Evolutionary conservation across 257 asterid species (phyloP).

Genomic region (Nicotiana benthamiana): DNA sequence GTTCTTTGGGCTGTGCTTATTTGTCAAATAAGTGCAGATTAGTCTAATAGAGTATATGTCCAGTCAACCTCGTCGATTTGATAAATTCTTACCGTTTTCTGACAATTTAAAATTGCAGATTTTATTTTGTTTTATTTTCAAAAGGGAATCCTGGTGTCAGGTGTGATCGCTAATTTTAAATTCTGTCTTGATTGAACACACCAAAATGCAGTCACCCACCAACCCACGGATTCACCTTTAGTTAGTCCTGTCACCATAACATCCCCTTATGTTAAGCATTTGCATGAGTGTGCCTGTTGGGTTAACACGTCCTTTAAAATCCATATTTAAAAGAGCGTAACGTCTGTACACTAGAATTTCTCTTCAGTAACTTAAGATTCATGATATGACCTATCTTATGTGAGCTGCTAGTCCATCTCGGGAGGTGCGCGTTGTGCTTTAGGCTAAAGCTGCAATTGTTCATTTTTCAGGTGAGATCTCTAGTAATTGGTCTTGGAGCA

Average conservation of each 20-base stretch:
- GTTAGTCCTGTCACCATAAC: no score
- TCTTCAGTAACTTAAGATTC: neutral
- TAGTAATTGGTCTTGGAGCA: constrained; percentile 93
- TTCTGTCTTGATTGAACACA: neutral
- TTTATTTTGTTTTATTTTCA: no score
- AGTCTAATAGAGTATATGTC: no score
- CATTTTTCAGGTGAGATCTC: constrained; percentile 49
- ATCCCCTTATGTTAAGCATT: no score
- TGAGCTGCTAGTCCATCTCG: neutral
- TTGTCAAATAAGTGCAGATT: no score
- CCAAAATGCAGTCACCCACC: neutral
- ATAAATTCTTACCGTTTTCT: no score
- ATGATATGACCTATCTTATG: neutral
- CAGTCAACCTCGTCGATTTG: no score
- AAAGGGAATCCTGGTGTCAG: no score
- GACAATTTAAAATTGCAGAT: no score
- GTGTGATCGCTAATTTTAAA: neutral
- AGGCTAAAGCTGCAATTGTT: neutral
- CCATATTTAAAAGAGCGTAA: neutral
- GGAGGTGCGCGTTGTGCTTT: neutral
- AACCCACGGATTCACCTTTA: neutral
- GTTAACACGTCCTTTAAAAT: no score
- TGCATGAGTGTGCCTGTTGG: no score
- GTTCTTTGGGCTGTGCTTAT: no score
- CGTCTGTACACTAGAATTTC: neutral